These are phyloP conservation scores for Forsythia viridissima DNA, from an alignment of 257 asterid species.

Conservation along the genomic window DNA sequence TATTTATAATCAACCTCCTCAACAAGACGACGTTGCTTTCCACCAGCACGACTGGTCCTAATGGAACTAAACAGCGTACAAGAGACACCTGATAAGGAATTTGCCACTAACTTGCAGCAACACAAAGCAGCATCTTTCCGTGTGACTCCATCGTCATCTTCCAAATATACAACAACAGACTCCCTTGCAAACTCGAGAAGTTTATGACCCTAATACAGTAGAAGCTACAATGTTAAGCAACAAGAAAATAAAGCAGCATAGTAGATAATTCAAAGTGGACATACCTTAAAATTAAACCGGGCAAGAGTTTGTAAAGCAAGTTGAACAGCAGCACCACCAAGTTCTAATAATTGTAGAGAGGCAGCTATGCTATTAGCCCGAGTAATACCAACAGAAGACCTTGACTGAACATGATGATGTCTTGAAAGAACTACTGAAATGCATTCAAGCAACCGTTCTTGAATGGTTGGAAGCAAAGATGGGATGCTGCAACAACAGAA, in stretches of 20 bases:
- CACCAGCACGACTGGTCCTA: slow-evolving; percentile 82
- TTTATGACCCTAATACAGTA: slow-evolving; percentile 77
- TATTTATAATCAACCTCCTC: slow-evolving; percentile 73
- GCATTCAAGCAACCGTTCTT: slow-evolving; percentile 84
- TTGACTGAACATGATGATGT: slow-evolving; percentile 69
- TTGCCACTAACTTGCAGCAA: slow-evolving; percentile 90
- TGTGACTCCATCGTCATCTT: slow-evolving; percentile 95
- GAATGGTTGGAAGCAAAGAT: slow-evolving; percentile 84
- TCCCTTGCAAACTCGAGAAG: slow-evolving; percentile 96
- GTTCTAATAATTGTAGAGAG: slow-evolving; percentile 73
- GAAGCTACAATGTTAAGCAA: slow-evolving; percentile 18
- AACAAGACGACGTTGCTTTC: slow-evolving; percentile 87
- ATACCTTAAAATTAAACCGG: slow-evolving; percentile 82
- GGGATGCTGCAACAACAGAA: slow-evolving; percentile 69
- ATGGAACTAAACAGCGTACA: slow-evolving; percentile 71
- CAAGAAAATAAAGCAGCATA: slow-evolving; percentile 11
- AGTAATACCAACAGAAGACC: slow-evolving; percentile 52
- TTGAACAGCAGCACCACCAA: slow-evolving; percentile 86
- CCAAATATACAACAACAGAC: slow-evolving; percentile 84
- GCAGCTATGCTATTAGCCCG: slow-evolving; percentile 65
- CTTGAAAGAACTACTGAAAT: slow-evolving; percentile 82
- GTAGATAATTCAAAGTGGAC: slow-evolving; percentile 12
- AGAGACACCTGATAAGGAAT: slow-evolving; percentile 72
- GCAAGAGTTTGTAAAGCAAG: slow-evolving; percentile 94
- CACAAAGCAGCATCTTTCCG: slow-evolving; percentile 97